Evolutionary conservation across 129 eudicot genomes (phyloP).

Genomic region (Glebionis coronaria): DNA sequence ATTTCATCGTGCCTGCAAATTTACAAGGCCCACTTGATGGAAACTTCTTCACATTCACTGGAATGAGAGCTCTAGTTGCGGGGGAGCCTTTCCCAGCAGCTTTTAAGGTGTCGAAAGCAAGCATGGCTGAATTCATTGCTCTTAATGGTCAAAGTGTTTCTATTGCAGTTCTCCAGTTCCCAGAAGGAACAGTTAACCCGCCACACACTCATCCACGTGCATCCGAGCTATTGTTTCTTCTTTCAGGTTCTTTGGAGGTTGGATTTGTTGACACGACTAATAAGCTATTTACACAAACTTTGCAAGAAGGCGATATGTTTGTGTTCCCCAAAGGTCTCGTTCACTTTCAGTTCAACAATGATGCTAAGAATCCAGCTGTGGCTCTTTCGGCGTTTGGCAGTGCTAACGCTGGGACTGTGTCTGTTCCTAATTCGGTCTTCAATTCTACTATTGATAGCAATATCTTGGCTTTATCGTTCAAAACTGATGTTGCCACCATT

Average conservation of each 20-base stretch:
- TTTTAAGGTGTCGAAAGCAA: slow-evolving; percentile 33
- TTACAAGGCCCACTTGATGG: slow-evolving; percentile 7
- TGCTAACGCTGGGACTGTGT: too few species aligned
- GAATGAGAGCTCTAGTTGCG: slow-evolving; percentile 22
- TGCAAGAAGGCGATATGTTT: too few species aligned
- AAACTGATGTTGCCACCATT: too few species aligned
- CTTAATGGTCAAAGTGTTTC: slow-evolving; percentile 31
- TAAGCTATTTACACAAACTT: too few species aligned
- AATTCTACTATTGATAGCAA: too few species aligned
- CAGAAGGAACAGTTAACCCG: slow-evolving; percentile 25
- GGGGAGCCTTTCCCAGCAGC: slow-evolving; percentile 20
- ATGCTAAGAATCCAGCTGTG: too few species aligned
- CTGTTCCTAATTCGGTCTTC: too few species aligned
- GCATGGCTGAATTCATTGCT: slow-evolving; percentile 36
- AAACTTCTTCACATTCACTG: slow-evolving; percentile 34
- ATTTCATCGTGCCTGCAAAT: slow-evolving; percentile 2
- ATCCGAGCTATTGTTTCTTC: slow-evolving; percentile 35
- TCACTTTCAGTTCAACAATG: too few species aligned
- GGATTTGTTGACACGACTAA: too few species aligned
- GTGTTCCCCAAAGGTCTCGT: too few species aligned
- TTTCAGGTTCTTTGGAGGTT: slow-evolving; percentile 26
- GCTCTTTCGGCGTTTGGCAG: too few species aligned
- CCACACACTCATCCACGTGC: slow-evolving; percentile 42
- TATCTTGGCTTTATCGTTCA: too few species aligned
- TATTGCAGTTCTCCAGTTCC: slow-evolving; percentile 29